These are phyloP conservation scores for Pichia sp. DNA, from an alignment of 1,139 yeast genomes.

Conservation along the genomic window DNA sequence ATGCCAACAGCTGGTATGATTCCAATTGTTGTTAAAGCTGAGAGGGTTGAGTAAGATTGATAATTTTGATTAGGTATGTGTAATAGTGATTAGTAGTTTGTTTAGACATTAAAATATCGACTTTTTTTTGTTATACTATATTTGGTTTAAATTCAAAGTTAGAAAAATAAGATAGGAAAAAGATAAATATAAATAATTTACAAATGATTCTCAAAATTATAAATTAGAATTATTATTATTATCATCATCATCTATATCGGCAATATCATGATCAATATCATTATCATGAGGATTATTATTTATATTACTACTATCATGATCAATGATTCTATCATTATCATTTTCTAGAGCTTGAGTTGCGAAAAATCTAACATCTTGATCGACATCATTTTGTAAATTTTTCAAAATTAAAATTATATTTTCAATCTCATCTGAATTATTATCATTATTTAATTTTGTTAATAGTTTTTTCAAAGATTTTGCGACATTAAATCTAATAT, in stretches of 20 bases:
- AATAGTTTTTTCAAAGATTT: conserved; percentile 64
- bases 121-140: no score
- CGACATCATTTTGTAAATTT: conserved; percentile 54
- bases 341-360: conserved; percentile 57
- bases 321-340: conserved; percentile 12
- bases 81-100: no score
- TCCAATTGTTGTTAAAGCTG: conserved; percentile 46
- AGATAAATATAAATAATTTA: no score
- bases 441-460: conserved; percentile 37
- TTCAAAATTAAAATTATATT: conserved; percentile 62
- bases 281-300: neutral
- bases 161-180: no score
- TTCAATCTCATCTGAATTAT: conserved; percentile 43
- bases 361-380: conserved; percentile 84
- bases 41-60: neutral
- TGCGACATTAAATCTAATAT: conserved; percentile 91
- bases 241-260: no score
- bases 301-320: no score
- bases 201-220: no score
- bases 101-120: no score
- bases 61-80: no score
- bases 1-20: conserved; percentile 63
- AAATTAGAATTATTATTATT: no score
- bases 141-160: no score
- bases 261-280: no score